These are phyloP conservation scores for Penicillium bovifimosum DNA, from an alignment of 495 filamentous ascomycete species.

Conservation along the genomic window DNA sequence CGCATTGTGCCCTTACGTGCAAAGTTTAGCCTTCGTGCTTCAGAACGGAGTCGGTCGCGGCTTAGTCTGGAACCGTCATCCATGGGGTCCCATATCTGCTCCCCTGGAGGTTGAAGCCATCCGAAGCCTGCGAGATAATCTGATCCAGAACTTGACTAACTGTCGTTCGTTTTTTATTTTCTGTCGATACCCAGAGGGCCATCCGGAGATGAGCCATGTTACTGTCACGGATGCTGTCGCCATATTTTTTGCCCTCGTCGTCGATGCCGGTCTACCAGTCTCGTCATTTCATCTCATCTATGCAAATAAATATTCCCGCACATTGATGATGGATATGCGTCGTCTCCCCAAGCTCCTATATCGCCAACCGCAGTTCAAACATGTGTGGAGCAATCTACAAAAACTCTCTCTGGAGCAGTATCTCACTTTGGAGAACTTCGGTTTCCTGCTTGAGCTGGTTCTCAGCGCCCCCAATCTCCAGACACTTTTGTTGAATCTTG, in stretches of 20 bases:
- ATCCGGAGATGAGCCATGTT: slow-evolving; percentile 22
- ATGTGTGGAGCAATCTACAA: slow-evolving; percentile 21
- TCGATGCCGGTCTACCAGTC: slow-evolving; percentile 19
- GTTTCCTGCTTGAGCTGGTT: slow-evolving; percentile 24
- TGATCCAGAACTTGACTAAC: slow-evolving; percentile 14
- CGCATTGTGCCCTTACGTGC: slow-evolving; percentile 16
- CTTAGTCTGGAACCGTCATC: slow-evolving; percentile 21
- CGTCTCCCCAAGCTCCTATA: slow-evolving; percentile 26
- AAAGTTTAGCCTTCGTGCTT: slow-evolving; percentile 22
- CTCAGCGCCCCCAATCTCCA: slow-evolving; percentile 21
- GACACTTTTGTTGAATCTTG: slow-evolving; percentile 20
- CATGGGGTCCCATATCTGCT: slow-evolving; percentile 22
- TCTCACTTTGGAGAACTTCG: slow-evolving; percentile 26
- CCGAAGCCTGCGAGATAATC: slow-evolving; percentile 17
- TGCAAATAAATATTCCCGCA: slow-evolving; percentile 20
- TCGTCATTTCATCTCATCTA: slow-evolving; percentile 25
- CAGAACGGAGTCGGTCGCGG: slow-evolving; percentile 22
- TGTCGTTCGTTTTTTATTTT: slow-evolving; percentile 29
- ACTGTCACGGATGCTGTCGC: slow-evolving; percentile 25
- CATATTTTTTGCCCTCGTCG: slow-evolving; percentile 23
- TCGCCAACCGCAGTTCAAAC: slow-evolving; percentile 22
- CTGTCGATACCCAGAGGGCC: slow-evolving; percentile 27
- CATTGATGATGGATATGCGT: slow-evolving; percentile 31
- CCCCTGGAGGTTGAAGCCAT: slow-evolving; percentile 20
- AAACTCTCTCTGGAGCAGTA: slow-evolving; percentile 26